These are phyloP conservation scores for Gracilaria caudata DNA, from an alignment of 23 red algal genomes.

Conservation along the genomic window DNA sequence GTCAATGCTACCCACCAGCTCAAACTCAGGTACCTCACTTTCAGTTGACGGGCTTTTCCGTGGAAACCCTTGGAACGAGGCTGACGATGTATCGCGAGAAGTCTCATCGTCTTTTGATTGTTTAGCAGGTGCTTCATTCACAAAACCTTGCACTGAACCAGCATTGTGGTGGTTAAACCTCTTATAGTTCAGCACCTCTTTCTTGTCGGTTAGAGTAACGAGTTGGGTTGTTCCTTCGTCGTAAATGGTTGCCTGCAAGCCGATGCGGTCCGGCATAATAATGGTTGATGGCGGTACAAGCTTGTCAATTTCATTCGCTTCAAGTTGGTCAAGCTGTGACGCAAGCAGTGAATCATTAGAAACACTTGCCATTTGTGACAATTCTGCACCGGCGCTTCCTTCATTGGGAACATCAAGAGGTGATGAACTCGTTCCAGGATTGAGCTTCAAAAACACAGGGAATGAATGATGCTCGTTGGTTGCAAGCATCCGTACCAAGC, in stretches of 20 bases:
- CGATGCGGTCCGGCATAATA: constrained; percentile 16
- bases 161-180: background rate
- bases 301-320: constrained; percentile 13
- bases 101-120: background rate
- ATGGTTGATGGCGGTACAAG: constrained; percentile 13
- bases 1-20: constrained; percentile 45
- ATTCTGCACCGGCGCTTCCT: background rate
- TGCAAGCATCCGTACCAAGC: constrained; percentile 39
- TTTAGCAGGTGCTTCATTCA: background rate
- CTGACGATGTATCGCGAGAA: background rate
- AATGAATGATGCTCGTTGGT: constrained; percentile 67
- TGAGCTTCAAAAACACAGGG: constrained; percentile 70
- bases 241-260: constrained; percentile 54
- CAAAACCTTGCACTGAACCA: background rate
- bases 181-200: constrained; percentile 24
- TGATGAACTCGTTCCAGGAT: background rate
- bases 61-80: background rate
- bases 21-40: constrained; percentile 26
- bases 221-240: constrained; percentile 28
- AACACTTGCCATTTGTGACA: background rate
- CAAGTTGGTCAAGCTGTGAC: constrained; percentile 9
- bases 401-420: background rate
- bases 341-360: background rate
- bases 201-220: constrained; percentile 26
- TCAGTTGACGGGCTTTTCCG: background rate